Evolutionary conservation across 306 rosid genomes (phyloP), one percentile per base, ranked within the genome.

Genomic region (Macrotyloma uniflorum): DNA sequence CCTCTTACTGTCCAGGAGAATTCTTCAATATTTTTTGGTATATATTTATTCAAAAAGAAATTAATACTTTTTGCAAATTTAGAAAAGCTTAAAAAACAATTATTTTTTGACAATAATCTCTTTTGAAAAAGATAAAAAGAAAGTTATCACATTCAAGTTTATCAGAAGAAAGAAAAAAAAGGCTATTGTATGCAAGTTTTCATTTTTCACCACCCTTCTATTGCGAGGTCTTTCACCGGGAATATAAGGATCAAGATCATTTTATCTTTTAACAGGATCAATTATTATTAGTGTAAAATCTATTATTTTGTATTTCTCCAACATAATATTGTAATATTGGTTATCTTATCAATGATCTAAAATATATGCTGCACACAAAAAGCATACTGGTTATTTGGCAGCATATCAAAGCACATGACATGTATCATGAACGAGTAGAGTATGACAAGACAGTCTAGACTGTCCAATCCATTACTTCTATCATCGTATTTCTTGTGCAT

Each of bases 401-500:
- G 11, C 35, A 30, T 19, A 24, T 61, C 65, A 66, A 55, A 20
- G 2, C 9, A 74, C 36, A 70, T 8, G 9, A 47, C 72, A 59
- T 32, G 50, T 11, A 54, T 1, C 2, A 16, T 12, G 63, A 12
- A 55, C 3, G 80, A 40, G 75, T 3, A 82, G 66, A 42, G 69
- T 4, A 51, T 22, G 74, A 76, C 74, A 40, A 45, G 20, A 54
- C 46, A 32, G 35, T 38, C 35, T 28, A 45, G 22, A 54, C 46
- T 42, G 55, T 20, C 51, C 53, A 38, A 30, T 58, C 80, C 74
- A 20, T 22, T 66, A 16, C 65, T 15, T 76, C 43, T 65, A 35
- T 33, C 50, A 49, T 33, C 47, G 10, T 16, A 19, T 40, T 74
- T 3, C 36, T 49, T 79, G 67, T 55, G 72, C 35, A 19, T 83